Conservation (phyloP, 164 flowering plant species). For the Umbellularia californica region DNA sequence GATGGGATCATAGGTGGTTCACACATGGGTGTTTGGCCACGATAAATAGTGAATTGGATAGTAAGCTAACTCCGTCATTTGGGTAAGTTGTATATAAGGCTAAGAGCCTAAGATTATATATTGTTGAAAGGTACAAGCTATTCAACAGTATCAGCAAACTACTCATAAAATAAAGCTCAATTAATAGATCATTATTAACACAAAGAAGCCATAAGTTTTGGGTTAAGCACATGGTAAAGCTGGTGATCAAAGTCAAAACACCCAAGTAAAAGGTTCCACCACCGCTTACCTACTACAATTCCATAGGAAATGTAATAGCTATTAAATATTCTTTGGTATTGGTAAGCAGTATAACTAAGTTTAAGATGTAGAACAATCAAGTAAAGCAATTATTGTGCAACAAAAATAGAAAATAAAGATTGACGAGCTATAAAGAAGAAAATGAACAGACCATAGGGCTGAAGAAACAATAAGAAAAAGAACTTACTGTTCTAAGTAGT, state of each 20-base stretch:
- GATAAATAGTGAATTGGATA: no score
- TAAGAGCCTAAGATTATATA: no score
- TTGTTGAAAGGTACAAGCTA: no score
- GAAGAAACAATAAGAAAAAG: background rate
- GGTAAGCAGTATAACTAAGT: background rate
- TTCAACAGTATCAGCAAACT: background rate
- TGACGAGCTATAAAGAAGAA: background rate
- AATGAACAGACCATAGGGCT: background rate
- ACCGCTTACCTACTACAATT: background rate
- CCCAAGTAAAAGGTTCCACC: background rate
- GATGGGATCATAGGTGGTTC: no score
- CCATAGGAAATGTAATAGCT: background rate
- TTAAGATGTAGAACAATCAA: background rate
- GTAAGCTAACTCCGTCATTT: no score
- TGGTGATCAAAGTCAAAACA: background rate
- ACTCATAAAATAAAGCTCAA: background rate
- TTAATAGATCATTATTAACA: background rate
- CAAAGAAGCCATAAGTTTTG: background rate
- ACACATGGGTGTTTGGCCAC: no score
- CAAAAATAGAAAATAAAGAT: background rate
- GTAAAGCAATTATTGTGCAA: background rate
- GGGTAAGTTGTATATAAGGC: no score
- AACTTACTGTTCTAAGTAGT: constrained; percentile 92
- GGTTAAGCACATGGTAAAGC: background rate
- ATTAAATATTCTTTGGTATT: background rate